A percentile compares a stretch with the other conserved stretches of the same genome.
Evolutionary conservation across 345 rosid species (phyloP).

Genomic region (Melastoma malabathricum): DNA sequence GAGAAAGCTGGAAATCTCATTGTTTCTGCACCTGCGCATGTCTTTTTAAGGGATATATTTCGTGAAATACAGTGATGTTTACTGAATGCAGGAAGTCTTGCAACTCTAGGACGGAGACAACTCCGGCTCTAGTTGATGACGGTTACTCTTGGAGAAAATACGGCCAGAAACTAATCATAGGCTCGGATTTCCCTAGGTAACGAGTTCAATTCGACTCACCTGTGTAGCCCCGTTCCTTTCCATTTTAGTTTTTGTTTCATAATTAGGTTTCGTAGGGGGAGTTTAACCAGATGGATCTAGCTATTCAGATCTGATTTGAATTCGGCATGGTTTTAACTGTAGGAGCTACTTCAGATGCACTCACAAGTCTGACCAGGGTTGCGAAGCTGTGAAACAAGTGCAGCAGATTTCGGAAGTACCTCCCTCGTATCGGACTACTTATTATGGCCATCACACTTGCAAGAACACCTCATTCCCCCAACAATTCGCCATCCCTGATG

Average conservation of each 20-base stretch:
- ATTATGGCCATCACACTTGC: conserved; percentile 30
- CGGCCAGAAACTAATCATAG: conserved; percentile 41
- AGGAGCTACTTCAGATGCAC: conserved; percentile 52
- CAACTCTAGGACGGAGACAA: conserved; percentile 5
- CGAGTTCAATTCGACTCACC: too few species aligned
- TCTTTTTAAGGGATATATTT: neutral
- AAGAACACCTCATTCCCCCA: conserved; percentile 8
- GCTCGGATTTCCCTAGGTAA: conserved; percentile 33
- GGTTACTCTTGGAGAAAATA: conserved; percentile 58
- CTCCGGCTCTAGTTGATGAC: conserved; percentile 16
- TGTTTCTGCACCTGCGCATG: neutral
- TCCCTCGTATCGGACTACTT: conserved; percentile 15
- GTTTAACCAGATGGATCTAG: neutral
- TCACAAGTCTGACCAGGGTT: conserved; percentile 31
- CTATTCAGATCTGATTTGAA: too few species aligned
- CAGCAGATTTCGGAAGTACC: conserved; percentile 28
- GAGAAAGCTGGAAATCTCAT: neutral
- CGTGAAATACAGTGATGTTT: neutral
- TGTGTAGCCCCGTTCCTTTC: too few species aligned
- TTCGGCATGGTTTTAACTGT: conserved; percentile 3
- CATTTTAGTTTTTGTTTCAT: neutral
- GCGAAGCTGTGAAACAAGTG: conserved; percentile 42
- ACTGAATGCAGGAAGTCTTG: conserved; percentile 20
- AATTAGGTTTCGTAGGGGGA: neutral
- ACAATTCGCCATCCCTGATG: conserved; percentile 4